Conservation (phyloP, 345 rosid species). For the Hibiscus mutabilis region DNA sequence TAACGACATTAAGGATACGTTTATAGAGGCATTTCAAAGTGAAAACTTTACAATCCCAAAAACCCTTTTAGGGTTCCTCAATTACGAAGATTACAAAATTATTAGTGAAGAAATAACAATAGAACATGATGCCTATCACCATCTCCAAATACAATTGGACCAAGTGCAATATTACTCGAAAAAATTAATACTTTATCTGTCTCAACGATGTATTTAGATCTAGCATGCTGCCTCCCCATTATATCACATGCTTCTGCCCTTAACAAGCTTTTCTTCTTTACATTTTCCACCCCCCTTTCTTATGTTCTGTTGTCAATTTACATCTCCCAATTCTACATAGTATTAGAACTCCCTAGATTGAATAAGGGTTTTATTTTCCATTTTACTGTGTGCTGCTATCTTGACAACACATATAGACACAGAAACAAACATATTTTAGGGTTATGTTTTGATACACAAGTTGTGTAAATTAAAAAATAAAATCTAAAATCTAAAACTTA, state of each 20-base stretch:
- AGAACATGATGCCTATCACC: conserved; percentile 22
- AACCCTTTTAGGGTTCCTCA: conserved; percentile 6
- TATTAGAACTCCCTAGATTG: too few species aligned
- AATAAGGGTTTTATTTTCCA: too few species aligned
- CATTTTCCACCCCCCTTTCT: not conserved
- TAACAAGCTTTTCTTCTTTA: not conserved
- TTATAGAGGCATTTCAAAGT: not conserved
- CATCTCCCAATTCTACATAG: too few species aligned
- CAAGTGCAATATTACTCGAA: conserved; percentile 23
- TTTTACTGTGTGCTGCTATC: too few species aligned
- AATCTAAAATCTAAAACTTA: too few species aligned
- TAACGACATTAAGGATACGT: not conserved
- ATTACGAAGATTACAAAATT: conserved; percentile 23
- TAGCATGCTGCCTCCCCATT: conserved; percentile 55
- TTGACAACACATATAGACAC: too few species aligned
- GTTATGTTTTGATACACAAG: too few species aligned
- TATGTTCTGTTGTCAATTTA: not conserved
- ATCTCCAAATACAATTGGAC: conserved; percentile 14
- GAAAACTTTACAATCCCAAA: conserved; percentile 6
- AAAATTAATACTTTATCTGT: conserved; percentile 34
- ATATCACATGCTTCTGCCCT: conserved; percentile 18
- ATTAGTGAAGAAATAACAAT: conserved; percentile 15
- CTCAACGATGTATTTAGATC: conserved; percentile 29
- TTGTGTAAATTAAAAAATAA: too few species aligned
- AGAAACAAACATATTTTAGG: too few species aligned